Evolutionary conservation across 1,284 basidiomycete species (phyloP).

Genomic region (Ganoderma meredithae): DNA sequence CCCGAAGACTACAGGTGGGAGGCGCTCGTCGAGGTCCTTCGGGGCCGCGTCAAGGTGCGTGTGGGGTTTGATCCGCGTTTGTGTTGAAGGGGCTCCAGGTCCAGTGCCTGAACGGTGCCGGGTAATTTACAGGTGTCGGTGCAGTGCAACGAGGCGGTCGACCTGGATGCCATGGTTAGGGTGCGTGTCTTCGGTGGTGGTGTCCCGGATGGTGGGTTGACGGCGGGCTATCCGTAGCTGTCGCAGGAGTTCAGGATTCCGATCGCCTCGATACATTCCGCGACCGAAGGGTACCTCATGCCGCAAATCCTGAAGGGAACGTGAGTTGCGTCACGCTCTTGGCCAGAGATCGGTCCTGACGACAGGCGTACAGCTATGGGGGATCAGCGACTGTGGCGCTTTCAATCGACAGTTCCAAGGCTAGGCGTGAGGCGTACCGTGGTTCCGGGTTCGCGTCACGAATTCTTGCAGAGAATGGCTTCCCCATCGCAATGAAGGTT

Average conservation of each 20-base stretch:
- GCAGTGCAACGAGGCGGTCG: slow-evolving; percentile 63
- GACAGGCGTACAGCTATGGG: slow-evolving; percentile 35
- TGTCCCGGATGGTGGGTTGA: not conserved
- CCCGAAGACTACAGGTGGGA: slow-evolving; percentile 88
- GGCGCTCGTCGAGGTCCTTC: slow-evolving; percentile 85
- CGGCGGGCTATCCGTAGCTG: slow-evolving; percentile 47
- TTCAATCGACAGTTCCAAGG: slow-evolving; percentile 71
- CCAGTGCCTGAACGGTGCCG: not conserved
- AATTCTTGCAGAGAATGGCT: slow-evolving; percentile 77
- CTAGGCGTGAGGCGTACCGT: slow-evolving; percentile 87
- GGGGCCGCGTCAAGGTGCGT: slow-evolving; percentile 73
- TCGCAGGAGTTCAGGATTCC: slow-evolving; percentile 84
- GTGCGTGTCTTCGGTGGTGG: slow-evolving; percentile 47
- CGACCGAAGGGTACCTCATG: slow-evolving; percentile 86
- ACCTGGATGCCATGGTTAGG: slow-evolving; percentile 64
- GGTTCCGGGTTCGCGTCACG: slow-evolving; percentile 86
- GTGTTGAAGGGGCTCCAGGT: not conserved
- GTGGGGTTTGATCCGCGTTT: slow-evolving; percentile 31
- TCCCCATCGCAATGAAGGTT: slow-evolving; percentile 85
- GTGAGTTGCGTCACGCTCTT: slow-evolving; percentile 46
- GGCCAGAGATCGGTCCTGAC: slow-evolving; percentile 35
- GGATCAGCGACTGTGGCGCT: slow-evolving; percentile 77
- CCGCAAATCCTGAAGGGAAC: slow-evolving; percentile 80
- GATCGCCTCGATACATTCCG: slow-evolving; percentile 86
- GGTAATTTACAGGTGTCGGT: slow-evolving; percentile 67